A percentile compares a stretch with the other conserved stretches of the same genome.
Evolutionary conservation across 768 basidiomycete species (phyloP).

Genomic region (Rhodotorula sphaerocarpa): DNA sequence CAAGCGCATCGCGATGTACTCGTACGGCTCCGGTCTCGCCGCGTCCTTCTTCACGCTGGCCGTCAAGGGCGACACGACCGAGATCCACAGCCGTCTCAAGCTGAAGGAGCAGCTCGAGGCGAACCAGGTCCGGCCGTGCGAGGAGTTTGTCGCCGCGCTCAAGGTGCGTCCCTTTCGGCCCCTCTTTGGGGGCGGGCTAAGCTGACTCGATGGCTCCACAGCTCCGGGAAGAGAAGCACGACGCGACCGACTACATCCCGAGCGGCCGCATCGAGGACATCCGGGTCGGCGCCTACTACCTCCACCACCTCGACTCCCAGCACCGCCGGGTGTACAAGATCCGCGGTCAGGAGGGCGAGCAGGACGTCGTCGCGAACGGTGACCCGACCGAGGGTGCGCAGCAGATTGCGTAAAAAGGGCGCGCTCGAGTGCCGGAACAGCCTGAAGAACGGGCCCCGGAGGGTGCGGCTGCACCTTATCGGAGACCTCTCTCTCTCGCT

Average conservation of each 20-base stretch:
- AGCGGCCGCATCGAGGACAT: slow-evolving; percentile 81
- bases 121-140: slow-evolving; percentile 85
- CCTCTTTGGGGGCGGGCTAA: too few relatives aligned
- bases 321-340: slow-evolving; percentile 79
- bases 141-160: slow-evolving; percentile 79
- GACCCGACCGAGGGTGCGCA: not conserved
- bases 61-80: slow-evolving; percentile 76
- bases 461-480: too few relatives aligned
- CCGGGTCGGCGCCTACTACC: slow-evolving; percentile 89
- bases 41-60: slow-evolving; percentile 81
- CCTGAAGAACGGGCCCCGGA: too few relatives aligned
- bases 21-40: slow-evolving; percentile 95
- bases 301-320: slow-evolving; percentile 78
- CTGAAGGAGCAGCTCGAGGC: slow-evolving; percentile 64
- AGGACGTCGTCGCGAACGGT: slow-evolving; percentile 8
- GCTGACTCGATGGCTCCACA: slow-evolving; percentile 40
- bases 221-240: slow-evolving; percentile 97
- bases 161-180: slow-evolving; percentile 41
- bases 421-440: too few relatives aligned
- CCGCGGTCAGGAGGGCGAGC: slow-evolving; percentile 17
- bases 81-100: slow-evolving; percentile 73
- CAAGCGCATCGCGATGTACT: slow-evolving; percentile 87
- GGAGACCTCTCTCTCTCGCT: too few relatives aligned
- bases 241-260: slow-evolving; percentile 73
- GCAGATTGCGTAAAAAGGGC: not conserved